Evolutionary conservation across 2,329 filamentous ascomycete species (phyloP).

Genomic region (Aspergillus sp.): DNA sequence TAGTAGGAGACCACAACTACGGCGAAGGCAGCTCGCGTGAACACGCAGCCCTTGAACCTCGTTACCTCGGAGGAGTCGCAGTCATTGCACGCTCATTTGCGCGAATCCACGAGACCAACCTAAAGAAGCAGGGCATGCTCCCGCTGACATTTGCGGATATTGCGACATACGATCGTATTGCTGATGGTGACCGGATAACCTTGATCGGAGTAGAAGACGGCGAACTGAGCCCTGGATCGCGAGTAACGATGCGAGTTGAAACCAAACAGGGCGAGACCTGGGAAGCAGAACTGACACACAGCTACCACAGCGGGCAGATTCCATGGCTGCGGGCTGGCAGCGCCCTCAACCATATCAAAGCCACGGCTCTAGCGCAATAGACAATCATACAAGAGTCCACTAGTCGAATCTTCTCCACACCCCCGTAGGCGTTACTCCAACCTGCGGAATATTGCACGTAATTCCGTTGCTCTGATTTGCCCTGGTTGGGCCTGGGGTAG

Average conservation of each 20-base stretch:
- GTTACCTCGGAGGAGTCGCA: slow-evolving; percentile 88
- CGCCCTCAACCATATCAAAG: slow-evolving; percentile 36
- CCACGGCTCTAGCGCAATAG: slow-evolving; percentile 7
- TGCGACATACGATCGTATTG: slow-evolving; percentile 73
- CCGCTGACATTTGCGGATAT: slow-evolving; percentile 88
- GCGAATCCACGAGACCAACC: slow-evolving; percentile 98
- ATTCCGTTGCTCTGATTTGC: background rate
- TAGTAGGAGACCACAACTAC: slow-evolving; percentile 97
- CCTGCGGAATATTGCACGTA: background rate
- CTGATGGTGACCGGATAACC: slow-evolving; percentile 20
- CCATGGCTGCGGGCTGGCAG: slow-evolving; percentile 36
- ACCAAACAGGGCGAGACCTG: slow-evolving; percentile 26
- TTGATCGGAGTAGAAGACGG: slow-evolving; percentile 22
- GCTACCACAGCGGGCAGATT: slow-evolving; percentile 32
- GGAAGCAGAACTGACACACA: slow-evolving; percentile 34
- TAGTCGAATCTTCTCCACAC: background rate
- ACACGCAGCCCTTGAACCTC: slow-evolving; percentile 92
- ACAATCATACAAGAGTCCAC: background rate
- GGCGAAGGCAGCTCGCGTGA: slow-evolving; percentile 94
- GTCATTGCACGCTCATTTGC: slow-evolving; percentile 93
- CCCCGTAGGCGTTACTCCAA: background rate
- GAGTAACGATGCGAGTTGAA: slow-evolving; percentile 30
- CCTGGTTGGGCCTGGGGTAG: background rate
- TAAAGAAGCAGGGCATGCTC: slow-evolving; percentile 99
- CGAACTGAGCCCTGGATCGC: slow-evolving; percentile 27